Evolutionary conservation across 2,329 filamentous ascomycete genomes (phyloP).

Genomic region (Xylariaceae sp.): DNA sequence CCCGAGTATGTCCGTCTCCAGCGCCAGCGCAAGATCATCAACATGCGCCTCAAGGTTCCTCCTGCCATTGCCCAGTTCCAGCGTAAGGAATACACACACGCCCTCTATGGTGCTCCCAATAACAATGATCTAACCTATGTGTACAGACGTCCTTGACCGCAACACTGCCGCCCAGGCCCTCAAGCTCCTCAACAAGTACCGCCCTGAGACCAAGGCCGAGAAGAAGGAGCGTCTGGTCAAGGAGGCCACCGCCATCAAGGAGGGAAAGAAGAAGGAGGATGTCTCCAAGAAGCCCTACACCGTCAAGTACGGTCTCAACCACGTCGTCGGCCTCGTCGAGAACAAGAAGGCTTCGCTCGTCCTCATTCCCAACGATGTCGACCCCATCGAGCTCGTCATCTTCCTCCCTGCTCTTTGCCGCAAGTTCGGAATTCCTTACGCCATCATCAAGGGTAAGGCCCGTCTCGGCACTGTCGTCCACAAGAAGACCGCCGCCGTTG

Average conservation of each 20-base stretch:
- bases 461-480: slow-evolving; percentile 97
- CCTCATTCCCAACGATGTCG: slow-evolving; percentile 98
- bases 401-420: slow-evolving; percentile 98
- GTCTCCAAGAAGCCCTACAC: slow-evolving; percentile 99
- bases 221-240: slow-evolving; percentile 99
- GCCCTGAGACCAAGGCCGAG: slow-evolving; percentile 96
- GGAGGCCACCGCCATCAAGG: slow-evolving; percentile 95
- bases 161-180: slow-evolving; percentile 95
- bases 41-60: slow-evolving; percentile 97
- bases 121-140: no score
- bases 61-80: slow-evolving; percentile 97
- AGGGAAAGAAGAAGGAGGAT: slow-evolving; percentile 99
- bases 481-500: slow-evolving; percentile 99
- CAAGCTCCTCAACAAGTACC: slow-evolving; percentile 99
- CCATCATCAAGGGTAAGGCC: slow-evolving; percentile 99
- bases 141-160: slow-evolving; percentile 78
- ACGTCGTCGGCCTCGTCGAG: slow-evolving; percentile 95
- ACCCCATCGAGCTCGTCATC: slow-evolving; percentile 99
- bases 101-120: no score
- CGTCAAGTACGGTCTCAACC: slow-evolving; percentile 99
- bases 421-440: slow-evolving; percentile 99
- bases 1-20: slow-evolving; percentile 98
- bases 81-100: slow-evolving; percentile 37
- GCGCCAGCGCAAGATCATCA: slow-evolving; percentile 91
- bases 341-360: slow-evolving; percentile 99